Evolutionary conservation across 768 basidiomycete species (phyloP).

Genomic region (Pisolithus tinctorius): DNA sequence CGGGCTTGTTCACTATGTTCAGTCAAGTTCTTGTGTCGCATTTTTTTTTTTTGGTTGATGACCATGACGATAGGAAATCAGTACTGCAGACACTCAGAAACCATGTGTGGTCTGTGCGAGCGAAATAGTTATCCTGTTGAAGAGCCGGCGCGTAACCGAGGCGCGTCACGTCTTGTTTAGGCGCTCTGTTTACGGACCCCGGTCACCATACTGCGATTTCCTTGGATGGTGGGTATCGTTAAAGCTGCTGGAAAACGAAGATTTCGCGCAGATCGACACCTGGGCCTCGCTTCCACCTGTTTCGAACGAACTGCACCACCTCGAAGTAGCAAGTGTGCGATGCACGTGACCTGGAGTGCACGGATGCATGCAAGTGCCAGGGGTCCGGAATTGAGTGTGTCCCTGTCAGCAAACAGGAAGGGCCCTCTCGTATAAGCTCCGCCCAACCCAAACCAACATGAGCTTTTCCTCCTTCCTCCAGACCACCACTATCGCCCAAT

Average conservation of each 20-base stretch:
- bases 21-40: too few species aligned
- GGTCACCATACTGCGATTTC: conserved; percentile 8
- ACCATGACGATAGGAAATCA: background rate
- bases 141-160: conserved; percentile 10
- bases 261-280: too few species aligned
- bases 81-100: conserved; percentile 1
- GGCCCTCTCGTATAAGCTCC: conserved; percentile 48
- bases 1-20: too few species aligned
- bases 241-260: conserved; percentile 5
- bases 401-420: conserved; percentile 5
- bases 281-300: background rate
- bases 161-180: conserved; percentile 45
- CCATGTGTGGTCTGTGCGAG: too few species aligned
- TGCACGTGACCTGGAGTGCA: too few species aligned
- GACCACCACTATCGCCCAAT: conserved; percentile 27
- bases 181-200: conserved; percentile 8
- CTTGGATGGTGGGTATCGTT: too few species aligned
- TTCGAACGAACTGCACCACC: too few species aligned
- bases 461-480: conserved; percentile 37
- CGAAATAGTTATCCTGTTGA: conserved; percentile 1
- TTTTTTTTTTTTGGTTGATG: too few species aligned
- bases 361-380: too few species aligned
- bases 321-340: too few species aligned
- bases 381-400: conserved; percentile 15
- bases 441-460: conserved; percentile 45